Base-by-base conservation (phyloP, 116 monocot genomes). In the Zostera marina region DNA sequence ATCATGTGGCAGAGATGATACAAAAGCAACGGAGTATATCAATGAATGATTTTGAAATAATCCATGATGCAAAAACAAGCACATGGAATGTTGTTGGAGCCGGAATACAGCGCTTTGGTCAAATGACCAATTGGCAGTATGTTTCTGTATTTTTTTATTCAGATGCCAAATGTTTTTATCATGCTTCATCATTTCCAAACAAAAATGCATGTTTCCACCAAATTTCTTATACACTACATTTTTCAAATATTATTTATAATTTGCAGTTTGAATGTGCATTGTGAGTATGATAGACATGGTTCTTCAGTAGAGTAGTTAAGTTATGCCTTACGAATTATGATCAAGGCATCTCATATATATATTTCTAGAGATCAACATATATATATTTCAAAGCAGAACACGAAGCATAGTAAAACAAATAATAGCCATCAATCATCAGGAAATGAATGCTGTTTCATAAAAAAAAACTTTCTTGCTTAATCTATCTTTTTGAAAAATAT, bases 121-220 rank as follows among this genome's bases (percentile, higher is more conserved):
- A 98, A 59, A 98, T 98, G 96, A 89, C 96, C 47, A 98, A 98
- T 53, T 98, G 90, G 96, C 77, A 82, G 96, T 96, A 79, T 60
- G 80, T 58, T 19, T 53, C 39, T 12, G 59, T 17, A 26, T 9
- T 23, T 23, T 17, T 24, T 21, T 14, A 23, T 48, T 13, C 19
- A 16, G 48, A 7, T 16, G 8, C 14, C 8, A 48, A n/a, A 48
- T 48, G n/a, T 48, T 19, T 48, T 48, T 9, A 16, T 48, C 17
- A 48, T 48, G 19, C 14, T 44, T 11, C 44, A 44, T 44, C 44
- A 44, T 44, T 14, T 44, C 44, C 44, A 11, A 14, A 44, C 44
- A 44, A 14, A 11, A 44, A 9, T 44, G 1, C 44, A 11, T 44
- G 8, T 48, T 9, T 48, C 48, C 48, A 48, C 48, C 8, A 48